A percentile compares a stretch with the other conserved stretches of the same genome.
These are phyloP conservation scores for Tulasnella sp. DNA, from an alignment of 768 basidiomycete genomes.

Conservation along the genomic window DNA sequence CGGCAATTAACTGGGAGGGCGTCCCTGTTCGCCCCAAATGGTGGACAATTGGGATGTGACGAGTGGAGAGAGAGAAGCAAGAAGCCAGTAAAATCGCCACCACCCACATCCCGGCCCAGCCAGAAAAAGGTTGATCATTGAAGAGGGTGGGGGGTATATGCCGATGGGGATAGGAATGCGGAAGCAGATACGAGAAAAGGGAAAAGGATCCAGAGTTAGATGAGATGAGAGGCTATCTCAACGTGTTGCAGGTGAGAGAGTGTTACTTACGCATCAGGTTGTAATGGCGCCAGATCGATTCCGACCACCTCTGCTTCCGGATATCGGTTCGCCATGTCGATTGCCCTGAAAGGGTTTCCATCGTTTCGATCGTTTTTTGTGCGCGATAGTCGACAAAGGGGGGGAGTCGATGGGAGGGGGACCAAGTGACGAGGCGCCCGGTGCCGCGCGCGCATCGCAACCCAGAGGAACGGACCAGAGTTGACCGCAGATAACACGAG, in stretches of 20 bases:
- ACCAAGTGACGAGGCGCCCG: too few relatives aligned
- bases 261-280: constrained; percentile 4
- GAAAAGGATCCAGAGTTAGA: not conserved
- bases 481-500: not conserved
- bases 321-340: constrained; percentile 12
- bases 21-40: not conserved
- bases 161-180: not conserved
- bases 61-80: not conserved
- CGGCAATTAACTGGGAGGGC: not conserved
- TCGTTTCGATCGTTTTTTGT: too few relatives aligned
- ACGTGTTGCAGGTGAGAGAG: not conserved
- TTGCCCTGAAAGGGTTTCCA: not conserved
- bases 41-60: not conserved
- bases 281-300: constrained; percentile 12
- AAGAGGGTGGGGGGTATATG: not conserved
- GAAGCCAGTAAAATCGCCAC: not conserved
- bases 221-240: not conserved
- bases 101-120: not conserved
- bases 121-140: not conserved
- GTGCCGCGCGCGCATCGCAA: not conserved
- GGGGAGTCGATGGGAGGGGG: too few relatives aligned
- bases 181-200: not conserved
- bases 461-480: not conserved
- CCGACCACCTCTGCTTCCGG: constrained; percentile 12
- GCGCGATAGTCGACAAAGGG: too few relatives aligned